phyloP scores from a whole-genome alignment of 129 eudicot genomes.

The Arctium minus region DNA sequence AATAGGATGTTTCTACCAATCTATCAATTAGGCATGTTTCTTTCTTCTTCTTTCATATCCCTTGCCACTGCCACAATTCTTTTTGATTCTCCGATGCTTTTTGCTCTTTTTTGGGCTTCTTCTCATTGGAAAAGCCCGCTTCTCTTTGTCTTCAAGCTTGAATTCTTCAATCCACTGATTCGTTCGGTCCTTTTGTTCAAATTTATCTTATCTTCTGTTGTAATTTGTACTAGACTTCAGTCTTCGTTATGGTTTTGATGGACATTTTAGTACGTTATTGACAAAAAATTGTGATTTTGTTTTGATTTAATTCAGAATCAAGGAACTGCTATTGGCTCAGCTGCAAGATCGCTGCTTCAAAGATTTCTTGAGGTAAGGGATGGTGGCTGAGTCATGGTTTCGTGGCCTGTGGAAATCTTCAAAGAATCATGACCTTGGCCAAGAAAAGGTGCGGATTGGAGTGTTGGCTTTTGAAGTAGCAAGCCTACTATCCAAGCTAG shows the following conservation, averaged over 20 bases:
- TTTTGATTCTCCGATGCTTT: neutral
- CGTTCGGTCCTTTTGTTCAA: neutral
- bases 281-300: neutral
- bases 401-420: conserved; percentile 60
- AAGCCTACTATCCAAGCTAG: conserved; percentile 64
- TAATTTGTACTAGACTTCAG: neutral
- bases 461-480: conserved; percentile 84
- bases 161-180: no score
- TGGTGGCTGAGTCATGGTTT: conserved; percentile 84
- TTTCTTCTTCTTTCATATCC: neutral
- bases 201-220: neutral
- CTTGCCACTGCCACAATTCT: no score
- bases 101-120: no score
- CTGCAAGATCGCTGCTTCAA: conserved; percentile 19
- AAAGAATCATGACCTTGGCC: conserved; percentile 41
- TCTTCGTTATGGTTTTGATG: neutral
- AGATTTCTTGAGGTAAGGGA: conserved; percentile 19
- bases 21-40: no score
- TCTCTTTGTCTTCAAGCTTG: no score
- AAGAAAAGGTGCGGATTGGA: conserved; percentile 42
- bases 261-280: neutral
- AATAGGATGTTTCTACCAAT: no score
- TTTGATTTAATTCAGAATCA: conserved; percentile 16
- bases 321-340: conserved; percentile 7
- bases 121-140: no score